phyloP scores from a whole-genome alignment of 148 eudicot genomes.

The Vaccinium darrowii region DNA sequence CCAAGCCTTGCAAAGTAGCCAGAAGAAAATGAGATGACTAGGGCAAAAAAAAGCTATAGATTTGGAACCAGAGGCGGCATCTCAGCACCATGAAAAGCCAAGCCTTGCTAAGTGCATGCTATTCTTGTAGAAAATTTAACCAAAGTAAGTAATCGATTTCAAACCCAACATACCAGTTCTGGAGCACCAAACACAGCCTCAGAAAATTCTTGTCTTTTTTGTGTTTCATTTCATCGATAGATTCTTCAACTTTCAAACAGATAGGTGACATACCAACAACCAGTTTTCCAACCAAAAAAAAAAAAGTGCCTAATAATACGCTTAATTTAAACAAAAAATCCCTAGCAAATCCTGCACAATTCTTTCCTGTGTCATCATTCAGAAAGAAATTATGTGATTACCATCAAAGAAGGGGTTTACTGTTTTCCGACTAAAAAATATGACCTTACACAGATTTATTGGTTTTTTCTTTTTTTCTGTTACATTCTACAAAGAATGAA shows the following conservation, averaged over 20 bases:
- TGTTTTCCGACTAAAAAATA: neutral
- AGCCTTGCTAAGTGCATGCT: neutral
- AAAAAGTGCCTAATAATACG: too few relatives aligned
- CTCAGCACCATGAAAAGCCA: neutral
- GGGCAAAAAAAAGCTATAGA: neutral
- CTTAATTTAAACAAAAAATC: too few relatives aligned
- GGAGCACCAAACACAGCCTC: too few relatives aligned
- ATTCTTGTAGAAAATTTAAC: neutral
- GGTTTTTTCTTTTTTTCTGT: conserved; percentile 1
- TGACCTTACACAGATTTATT: neutral
- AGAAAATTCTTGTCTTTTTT: too few relatives aligned
- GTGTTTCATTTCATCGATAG: too few relatives aligned
- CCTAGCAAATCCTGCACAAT: too few relatives aligned
- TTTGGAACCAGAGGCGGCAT: neutral
- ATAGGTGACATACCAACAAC: neutral
- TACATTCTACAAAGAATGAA: conserved; percentile 26
- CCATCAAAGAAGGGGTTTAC: neutral
- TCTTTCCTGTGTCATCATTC: neutral
- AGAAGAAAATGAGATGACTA: too few relatives aligned
- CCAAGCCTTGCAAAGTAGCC: too few relatives aligned
- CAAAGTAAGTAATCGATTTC: too few relatives aligned
- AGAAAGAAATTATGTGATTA: neutral
- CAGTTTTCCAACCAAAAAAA: neutral
- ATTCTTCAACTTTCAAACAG: too few relatives aligned
- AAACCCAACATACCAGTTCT: too few relatives aligned